Evolutionary conservation across 176 grass and related monocot species (phyloP).

Genomic region (Rhynchospora tenuis): DNA sequence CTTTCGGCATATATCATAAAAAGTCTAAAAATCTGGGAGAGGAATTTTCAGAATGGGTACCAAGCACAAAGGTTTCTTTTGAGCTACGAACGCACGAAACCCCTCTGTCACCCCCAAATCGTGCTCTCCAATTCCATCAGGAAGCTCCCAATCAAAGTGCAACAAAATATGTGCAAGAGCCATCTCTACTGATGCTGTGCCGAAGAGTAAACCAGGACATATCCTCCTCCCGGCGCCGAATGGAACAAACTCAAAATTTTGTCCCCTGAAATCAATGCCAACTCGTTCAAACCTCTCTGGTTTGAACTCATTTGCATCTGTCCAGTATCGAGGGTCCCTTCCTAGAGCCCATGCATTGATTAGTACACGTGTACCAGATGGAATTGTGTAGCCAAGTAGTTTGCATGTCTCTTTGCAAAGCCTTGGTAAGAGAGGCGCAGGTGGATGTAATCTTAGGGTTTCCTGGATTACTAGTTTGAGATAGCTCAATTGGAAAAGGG

Average conservation of each 20-base stretch:
- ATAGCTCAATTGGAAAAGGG: conserved; percentile 27
- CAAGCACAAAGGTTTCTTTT: not conserved
- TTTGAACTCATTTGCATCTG: conserved; percentile 6
- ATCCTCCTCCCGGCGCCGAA: conserved; percentile 16
- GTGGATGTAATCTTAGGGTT: conserved; percentile 30
- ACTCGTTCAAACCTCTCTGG: not conserved
- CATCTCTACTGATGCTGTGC: not conserved
- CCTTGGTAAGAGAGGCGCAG: conserved; percentile 30
- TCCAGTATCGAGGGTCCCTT: not conserved
- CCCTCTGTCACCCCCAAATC: conserved; percentile 9
- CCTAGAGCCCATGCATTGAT: conserved; percentile 24
- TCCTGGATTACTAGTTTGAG: conserved; percentile 26
- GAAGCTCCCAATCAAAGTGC: conserved; percentile 13
- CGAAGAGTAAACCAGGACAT: conserved; percentile 6
- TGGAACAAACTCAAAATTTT: conserved; percentile 16
- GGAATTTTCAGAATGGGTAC: not conserved
- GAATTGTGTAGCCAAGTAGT: conserved; percentile 32
- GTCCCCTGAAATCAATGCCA: not conserved
- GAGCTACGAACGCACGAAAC: not conserved
- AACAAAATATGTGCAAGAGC: conserved; percentile 4
- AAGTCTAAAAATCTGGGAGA: not conserved
- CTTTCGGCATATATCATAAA: not conserved
- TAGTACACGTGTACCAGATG: conserved; percentile 18
- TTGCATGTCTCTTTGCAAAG: not conserved
- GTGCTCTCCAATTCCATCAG: not conserved